Evolutionary conservation across 768 basidiomycete genomes (phyloP).

Genomic region (Serendipita indica): DNA sequence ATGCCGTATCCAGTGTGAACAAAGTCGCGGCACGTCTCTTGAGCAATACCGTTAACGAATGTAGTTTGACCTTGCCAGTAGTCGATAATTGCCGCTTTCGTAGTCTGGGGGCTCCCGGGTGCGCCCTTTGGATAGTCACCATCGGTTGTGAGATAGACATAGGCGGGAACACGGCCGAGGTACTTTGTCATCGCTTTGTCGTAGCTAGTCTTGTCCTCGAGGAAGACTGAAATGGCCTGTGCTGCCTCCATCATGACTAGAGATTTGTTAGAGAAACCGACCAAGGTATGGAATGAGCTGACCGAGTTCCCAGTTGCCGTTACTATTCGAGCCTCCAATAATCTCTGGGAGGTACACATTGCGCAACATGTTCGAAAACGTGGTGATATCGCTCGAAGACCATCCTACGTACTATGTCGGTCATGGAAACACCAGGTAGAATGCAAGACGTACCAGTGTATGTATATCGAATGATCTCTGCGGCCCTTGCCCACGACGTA

Average conservation of each 20-base stretch:
- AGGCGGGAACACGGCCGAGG: background rate
- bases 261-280: background rate
- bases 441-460: background rate
- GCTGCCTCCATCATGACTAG: constrained; percentile 4
- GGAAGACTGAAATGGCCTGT: background rate
- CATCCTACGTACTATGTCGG: background rate
- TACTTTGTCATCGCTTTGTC: background rate
- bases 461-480: background rate
- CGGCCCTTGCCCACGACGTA: background rate
- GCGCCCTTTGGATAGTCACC: background rate
- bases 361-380: background rate
- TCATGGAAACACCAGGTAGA: background rate
- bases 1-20: background rate
- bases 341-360: background rate
- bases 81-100: background rate
- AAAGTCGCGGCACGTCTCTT: background rate
- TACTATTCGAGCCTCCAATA: background rate
- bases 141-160: background rate
- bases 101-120: background rate
- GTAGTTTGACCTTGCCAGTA: background rate
- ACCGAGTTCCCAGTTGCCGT: constrained; percentile 7
- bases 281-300: background rate
- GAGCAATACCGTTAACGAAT: background rate
- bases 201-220: background rate
- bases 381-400: background rate